Evolutionary conservation across 176 grass and related monocot genomes (phyloP), one percentile per base, ranked within the genome.

Genomic region (Thinopyrum elongatum): DNA sequence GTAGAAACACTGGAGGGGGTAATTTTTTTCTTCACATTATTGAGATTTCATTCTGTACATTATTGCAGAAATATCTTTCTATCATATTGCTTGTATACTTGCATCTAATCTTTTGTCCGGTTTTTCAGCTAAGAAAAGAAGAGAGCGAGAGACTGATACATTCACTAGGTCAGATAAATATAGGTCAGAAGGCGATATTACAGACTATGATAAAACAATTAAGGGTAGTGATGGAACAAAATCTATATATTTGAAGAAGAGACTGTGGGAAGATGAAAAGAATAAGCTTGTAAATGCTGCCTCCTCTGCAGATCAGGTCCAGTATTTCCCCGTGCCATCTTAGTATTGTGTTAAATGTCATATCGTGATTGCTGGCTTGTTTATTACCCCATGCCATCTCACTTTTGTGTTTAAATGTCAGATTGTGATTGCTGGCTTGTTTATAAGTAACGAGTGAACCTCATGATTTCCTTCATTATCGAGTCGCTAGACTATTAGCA

Each of bases 211-310:
- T 62, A 86, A 85, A 78, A 76, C 61, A 83, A 92, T 28, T 57
- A 92, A 95, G 80, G 88, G 86, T 59, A 77, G 59, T 29, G 94
- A 93, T 34, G 73, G 81, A 72, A 78, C 84, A 84, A 93, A 91
- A 89, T 84, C 86, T 60, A 53, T 95, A 51, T 86, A 89, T 78
- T 84, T 90, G 78, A 93, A 90, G 75, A 93, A 80, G 76, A 87
- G 71, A 83, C 67, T 88, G 35, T 78, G 85, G 83, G 86, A 80
- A 83, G 91, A 92, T 58, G 93, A 88, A 65, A 85, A 82, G 36
- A 92, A 88, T 76, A 89, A 93, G 76, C 74, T 89, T 80, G 88
- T 83, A 79, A 90, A 89, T 71, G 76, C 29, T 82, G 62, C 79
- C 67, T 81, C 61, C 65, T 76, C 49, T 49, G 12, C 65, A 26